Conservation (phyloP, 2,329 filamentous ascomycete genomes). For the Stachybotrys chlorohalonatus region DNA sequence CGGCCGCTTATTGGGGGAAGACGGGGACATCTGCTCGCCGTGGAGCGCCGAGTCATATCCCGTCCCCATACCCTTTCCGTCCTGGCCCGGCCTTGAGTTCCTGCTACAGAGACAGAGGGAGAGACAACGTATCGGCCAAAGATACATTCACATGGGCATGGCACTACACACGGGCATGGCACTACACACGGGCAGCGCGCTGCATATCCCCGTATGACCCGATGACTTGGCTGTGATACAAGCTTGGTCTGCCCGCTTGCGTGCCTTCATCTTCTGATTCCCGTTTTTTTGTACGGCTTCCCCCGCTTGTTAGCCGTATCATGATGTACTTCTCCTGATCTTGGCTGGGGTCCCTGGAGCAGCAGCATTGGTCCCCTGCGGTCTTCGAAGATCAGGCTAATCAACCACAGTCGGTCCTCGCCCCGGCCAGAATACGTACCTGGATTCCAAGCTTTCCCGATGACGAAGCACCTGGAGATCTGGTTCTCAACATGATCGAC, state of each 20-base stretch:
- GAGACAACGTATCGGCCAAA: not conserved
- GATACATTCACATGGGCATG: not conserved
- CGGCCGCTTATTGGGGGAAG: not conserved
- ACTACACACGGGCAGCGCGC: not conserved
- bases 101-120: not conserved
- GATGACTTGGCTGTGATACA: not conserved
- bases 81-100: not conserved
- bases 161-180: not conserved
- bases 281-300: not conserved
- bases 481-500: too few relatives aligned
- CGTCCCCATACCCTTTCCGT: not conserved
- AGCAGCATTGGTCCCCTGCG: not conserved
- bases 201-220: not conserved
- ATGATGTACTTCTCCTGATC: not conserved
- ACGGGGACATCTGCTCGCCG: not conserved
- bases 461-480: too few relatives aligned
- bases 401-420: too few relatives aligned
- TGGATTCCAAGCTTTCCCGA: too few relatives aligned
- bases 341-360: not conserved
- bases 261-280: not conserved
- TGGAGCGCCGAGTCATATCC: not conserved
- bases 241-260: not conserved
- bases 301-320: not conserved
- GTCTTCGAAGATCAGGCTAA: not conserved
- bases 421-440: too few relatives aligned